These are phyloP conservation scores for Penicillium sp. DNA, from an alignment of 2,329 filamentous ascomycete genomes.

Conservation along the genomic window DNA sequence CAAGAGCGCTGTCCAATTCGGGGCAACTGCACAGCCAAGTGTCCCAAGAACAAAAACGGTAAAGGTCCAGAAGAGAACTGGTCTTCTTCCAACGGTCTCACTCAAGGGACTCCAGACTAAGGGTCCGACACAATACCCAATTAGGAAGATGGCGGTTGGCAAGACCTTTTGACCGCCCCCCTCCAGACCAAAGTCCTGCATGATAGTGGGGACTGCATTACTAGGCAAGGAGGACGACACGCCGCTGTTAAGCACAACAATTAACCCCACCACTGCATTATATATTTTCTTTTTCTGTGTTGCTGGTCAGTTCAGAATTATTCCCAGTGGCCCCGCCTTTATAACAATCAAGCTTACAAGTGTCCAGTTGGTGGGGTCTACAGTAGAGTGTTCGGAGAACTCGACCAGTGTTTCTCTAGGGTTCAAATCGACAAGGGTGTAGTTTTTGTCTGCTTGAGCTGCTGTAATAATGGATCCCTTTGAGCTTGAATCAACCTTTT, in stretches of 20 bases:
- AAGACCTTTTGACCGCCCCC: conserved; percentile 37
- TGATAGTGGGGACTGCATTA: conserved; percentile 43
- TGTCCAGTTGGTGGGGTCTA: conserved; percentile 35
- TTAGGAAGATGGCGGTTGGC: conserved; percentile 43
- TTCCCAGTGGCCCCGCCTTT: background rate
- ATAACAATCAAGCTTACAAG: conserved; percentile 27
- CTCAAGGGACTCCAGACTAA: conserved; percentile 48
- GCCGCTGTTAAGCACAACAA: conserved; percentile 44
- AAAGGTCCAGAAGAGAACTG: conserved; percentile 56
- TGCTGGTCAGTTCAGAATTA: background rate
- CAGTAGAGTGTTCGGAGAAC: conserved; percentile 30
- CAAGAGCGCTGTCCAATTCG: conserved; percentile 45
- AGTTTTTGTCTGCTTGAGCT: conserved; percentile 18
- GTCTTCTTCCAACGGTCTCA: conserved; percentile 46
- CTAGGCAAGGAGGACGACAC: conserved; percentile 45
- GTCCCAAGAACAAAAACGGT: conserved; percentile 46
- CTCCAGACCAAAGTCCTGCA: conserved; percentile 36
- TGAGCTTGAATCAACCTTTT: conserved; percentile 7
- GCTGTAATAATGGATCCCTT: conserved; percentile 2
- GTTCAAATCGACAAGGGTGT: conserved; percentile 26
- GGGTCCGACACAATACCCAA: conserved; percentile 47
- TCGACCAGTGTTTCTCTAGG: conserved; percentile 31
- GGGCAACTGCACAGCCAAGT: conserved; percentile 48
- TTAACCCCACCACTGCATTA: conserved; percentile 31
- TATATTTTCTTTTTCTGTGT: conserved; percentile 35